These are phyloP conservation scores for Zygosaccharomyces kombuchaensis DNA, from an alignment of 805 yeast genomes.

Conservation along the genomic window DNA sequence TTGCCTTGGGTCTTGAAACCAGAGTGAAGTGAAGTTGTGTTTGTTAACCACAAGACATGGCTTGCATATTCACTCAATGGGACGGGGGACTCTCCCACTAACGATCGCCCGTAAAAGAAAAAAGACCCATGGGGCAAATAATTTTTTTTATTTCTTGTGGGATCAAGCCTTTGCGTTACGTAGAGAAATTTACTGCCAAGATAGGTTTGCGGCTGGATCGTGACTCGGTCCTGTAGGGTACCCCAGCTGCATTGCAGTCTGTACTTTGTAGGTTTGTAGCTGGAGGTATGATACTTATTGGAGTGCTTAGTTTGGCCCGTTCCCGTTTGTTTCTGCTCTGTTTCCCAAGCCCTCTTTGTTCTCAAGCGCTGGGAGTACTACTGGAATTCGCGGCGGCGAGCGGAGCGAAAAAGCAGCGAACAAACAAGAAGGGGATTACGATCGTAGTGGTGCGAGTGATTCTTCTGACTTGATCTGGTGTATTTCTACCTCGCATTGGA, in stretches of 20 bases:
- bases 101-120: conserved; percentile 8
- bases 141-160: conserved; percentile 2
- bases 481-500: no score
- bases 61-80: conserved; percentile 6
- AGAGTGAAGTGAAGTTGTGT: conserved; percentile 5
- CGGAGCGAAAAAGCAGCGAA: conserved; percentile 6
- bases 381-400: conserved; percentile 3
- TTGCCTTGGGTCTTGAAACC: not conserved
- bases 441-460: no score
- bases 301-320: not conserved
- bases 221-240: not conserved
- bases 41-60: conserved; percentile 5
- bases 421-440: not conserved
- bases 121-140: conserved; percentile 5
- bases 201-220: not conserved
- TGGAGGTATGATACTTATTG: not conserved
- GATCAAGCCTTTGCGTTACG: conserved; percentile 1
- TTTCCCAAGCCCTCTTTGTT: conserved; percentile 2
- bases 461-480: no score
- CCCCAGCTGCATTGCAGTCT: not conserved
- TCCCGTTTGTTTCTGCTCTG: not conserved
- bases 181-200: not conserved
- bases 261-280: not conserved
- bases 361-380: not conserved
- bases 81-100: not conserved